These are phyloP conservation scores for Xylariaceae sp. DNA, from an alignment of 2,329 filamentous ascomycete genomes.

Conservation along the genomic window DNA sequence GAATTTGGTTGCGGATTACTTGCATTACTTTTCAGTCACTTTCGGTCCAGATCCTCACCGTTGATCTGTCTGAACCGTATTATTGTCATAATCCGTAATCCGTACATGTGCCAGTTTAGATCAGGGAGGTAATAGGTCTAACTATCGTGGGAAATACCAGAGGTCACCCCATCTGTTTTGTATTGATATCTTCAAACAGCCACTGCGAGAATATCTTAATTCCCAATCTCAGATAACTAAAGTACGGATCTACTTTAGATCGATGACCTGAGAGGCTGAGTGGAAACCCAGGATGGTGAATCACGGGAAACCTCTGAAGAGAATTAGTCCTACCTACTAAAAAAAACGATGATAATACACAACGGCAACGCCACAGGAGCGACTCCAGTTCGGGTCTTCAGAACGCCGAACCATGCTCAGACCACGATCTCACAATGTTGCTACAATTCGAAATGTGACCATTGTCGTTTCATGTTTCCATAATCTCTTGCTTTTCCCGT, in stretches of 20 bases:
- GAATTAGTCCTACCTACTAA: constrained; percentile 11
- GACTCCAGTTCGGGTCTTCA: constrained; percentile 1
- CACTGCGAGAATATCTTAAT: not conserved
- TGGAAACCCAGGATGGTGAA: not conserved
- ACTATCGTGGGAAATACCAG: too few relatives aligned
- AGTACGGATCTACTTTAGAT: not conserved
- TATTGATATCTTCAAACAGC: too few relatives aligned
- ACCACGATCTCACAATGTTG: constrained; percentile 2
- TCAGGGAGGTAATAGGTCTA: too few relatives aligned
- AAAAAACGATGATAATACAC: constrained; percentile 8
- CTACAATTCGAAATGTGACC: constrained; percentile 5
- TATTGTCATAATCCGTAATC: too few relatives aligned
- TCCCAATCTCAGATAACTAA: not conserved
- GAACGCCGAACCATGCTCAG: constrained; percentile 16
- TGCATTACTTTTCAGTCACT: too few relatives aligned
- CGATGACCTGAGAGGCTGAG: not conserved
- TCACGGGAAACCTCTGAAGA: not conserved
- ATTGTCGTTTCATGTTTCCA: not conserved
- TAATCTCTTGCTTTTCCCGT: not conserved
- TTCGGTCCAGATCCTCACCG: too few relatives aligned
- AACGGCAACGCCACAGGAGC: not conserved
- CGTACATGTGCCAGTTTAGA: too few relatives aligned
- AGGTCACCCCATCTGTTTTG: too few relatives aligned
- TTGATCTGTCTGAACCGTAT: too few relatives aligned
- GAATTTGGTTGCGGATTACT: too few relatives aligned